phyloP scores from a whole-genome alignment of 345 rosid species.

The Rhizophora apiculata region DNA sequence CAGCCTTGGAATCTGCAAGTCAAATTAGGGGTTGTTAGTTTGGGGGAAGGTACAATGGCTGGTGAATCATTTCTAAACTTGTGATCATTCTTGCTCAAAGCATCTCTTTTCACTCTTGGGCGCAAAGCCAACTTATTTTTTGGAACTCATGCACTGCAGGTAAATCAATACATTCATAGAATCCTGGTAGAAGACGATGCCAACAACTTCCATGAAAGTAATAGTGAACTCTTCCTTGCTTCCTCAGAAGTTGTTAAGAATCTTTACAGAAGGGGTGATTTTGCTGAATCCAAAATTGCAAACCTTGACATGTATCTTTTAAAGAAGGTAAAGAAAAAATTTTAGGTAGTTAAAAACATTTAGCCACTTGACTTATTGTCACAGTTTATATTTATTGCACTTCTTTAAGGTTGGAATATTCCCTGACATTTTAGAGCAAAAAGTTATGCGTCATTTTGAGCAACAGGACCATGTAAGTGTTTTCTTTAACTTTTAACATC shows the following conservation, averaged over 20 bases:
- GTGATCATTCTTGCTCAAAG: neutral
- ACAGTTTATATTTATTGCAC: conserved; percentile 15
- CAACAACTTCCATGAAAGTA: conserved; percentile 30
- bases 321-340: conserved; percentile 43
- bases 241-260: conserved; percentile 67
- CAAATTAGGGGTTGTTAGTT: neutral
- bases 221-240: conserved; percentile 50
- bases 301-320: conserved; percentile 56
- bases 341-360: neutral
- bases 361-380: conserved; percentile 1
- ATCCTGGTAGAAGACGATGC: conserved; percentile 84
- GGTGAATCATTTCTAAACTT: neutral
- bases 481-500: neutral
- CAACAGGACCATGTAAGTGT: conserved; percentile 64
- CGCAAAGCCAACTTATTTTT: conserved; percentile 11
- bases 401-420: conserved; percentile 69
- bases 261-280: conserved; percentile 70
- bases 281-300: conserved; percentile 58
- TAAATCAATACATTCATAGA: conserved; percentile 76
- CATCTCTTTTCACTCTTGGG: neutral
- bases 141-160: conserved; percentile 42
- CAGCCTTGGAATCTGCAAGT: too few species aligned
- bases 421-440: conserved; percentile 80
- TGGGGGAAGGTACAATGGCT: too few species aligned
- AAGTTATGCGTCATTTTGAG: conserved; percentile 68